Evolutionary conservation across 2,329 filamentous ascomycete genomes (phyloP), one percentile per base, ranked within the genome.

Genomic region (Bisporella sp.): DNA sequence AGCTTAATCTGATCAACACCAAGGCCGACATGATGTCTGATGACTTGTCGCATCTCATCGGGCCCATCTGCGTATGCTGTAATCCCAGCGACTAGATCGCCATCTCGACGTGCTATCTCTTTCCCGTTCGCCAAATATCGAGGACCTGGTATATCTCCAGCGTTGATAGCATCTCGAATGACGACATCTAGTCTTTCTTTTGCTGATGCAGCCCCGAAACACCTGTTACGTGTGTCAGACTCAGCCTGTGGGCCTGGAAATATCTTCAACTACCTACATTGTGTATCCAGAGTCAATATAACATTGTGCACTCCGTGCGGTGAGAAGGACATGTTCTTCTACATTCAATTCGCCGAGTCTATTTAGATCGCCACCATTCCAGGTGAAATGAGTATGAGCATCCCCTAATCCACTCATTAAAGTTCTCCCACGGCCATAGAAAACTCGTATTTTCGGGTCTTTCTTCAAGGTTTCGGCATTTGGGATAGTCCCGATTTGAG

Each of bases 251-350:
- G 40, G 8, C 8, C 9, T 28, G 8, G 9, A 42, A 28, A 8
- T 12, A 13, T 8, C 8, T n/a, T 37, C 40, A 7, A 11, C 8
- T 5, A 46, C 48, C 6, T 48, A 65, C 71, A 75, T 75, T 0
- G 73, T 76, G 57, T 75, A 76, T 0, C 73, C 74, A 4, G 68
- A 73, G 55, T 77, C 73, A 6, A 75, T 59, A 52, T 70, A 76
- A 42, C 64, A 69, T 55, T 69, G 64, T 0, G 74, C 74, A 32
- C 62, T 66, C 31, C 62, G 66, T 31, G 70, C 69, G 0, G 73
- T 74, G 5, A 72, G 54, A 0, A 76, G 60, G 0, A 70, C 70
- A 54, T 77, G 74, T 49, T 77, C 73, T 56, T 77, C 73, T 0
- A 75, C 62, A 0, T 63, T 66, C 2, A 77, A 55, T 1, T 68